These are phyloP conservation scores for Mycena sanguinolenta DNA, from an alignment of 768 basidiomycete species.

Conservation along the genomic window DNA sequence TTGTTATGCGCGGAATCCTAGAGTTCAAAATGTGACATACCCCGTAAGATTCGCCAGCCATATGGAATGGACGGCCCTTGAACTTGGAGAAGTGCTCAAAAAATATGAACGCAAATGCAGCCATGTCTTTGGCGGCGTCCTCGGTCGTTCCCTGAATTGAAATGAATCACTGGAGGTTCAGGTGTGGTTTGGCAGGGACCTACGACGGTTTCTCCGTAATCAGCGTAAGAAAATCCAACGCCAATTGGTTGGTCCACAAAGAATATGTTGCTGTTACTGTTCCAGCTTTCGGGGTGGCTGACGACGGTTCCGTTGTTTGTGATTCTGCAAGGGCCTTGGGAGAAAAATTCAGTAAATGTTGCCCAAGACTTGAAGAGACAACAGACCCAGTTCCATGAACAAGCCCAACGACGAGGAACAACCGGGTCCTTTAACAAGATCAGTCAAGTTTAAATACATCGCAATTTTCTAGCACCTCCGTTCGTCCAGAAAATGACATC, in stretches of 20 bases:
- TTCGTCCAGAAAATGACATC: constrained; percentile 73
- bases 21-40: too few relatives aligned
- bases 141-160: not conserved
- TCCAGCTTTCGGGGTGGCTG: constrained; percentile 78
- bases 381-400: constrained; percentile 76
- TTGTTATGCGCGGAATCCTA: not conserved
- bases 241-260: constrained; percentile 76
- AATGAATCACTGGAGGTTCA: too few relatives aligned
- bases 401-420: constrained; percentile 67
- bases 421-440: constrained; percentile 48
- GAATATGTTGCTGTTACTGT: constrained; percentile 72
- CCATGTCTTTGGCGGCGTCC: constrained; percentile 63
- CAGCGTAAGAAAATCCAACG: constrained; percentile 74
- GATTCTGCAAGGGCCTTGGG: too few relatives aligned
- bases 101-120: constrained; percentile 78
- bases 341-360: too few relatives aligned
- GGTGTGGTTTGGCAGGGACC: too few relatives aligned
- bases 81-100: constrained; percentile 82
- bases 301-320: constrained; percentile 58
- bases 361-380: too few relatives aligned
- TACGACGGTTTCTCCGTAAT: constrained; percentile 70
- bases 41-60: constrained; percentile 71
- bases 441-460: too few relatives aligned
- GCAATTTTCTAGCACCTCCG: too few relatives aligned
- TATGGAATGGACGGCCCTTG: constrained; percentile 74